A percentile compares a stretch with the other conserved stretches of the same genome.
Conservation (phyloP, 345 rosid genomes). For the Sisymbrium altissimum region DNA sequence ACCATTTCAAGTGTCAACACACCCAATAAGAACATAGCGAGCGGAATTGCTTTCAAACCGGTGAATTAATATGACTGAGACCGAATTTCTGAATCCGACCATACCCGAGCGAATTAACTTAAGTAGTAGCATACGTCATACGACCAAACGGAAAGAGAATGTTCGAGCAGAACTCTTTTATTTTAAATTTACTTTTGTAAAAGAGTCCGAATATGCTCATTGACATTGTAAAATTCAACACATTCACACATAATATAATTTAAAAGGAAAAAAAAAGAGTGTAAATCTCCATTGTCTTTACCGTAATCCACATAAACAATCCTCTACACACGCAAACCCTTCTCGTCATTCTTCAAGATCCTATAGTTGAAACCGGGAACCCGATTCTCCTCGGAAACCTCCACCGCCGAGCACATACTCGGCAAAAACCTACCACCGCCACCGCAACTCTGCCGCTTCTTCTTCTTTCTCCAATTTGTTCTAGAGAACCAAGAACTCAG, state of each 20-base stretch:
- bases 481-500: constrained; percentile 51
- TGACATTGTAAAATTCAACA: not conserved
- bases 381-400: constrained; percentile 41
- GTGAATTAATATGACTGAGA: not conserved
- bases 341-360: constrained; percentile 54
- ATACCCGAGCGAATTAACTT: not conserved
- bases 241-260: not conserved
- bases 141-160: not conserved
- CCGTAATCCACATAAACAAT: constrained; percentile 3
- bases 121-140: not conserved
- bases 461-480: constrained; percentile 53
- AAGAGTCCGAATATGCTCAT: constrained; percentile 1
- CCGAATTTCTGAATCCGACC: not conserved
- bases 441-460: constrained; percentile 35
- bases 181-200: not conserved
- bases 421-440: constrained; percentile 39
- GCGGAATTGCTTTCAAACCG: not conserved
- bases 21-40: not conserved
- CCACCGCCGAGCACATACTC: constrained; percentile 51
- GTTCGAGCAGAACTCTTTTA: not conserved
- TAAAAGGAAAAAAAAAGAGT: not conserved
- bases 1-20: too few relatives aligned
- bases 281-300: not conserved
- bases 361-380: constrained; percentile 40
- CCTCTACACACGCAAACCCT: constrained; percentile 4